Evolutionary conservation across 441 rosid genomes (phyloP).

Genomic region (Aquilaria agallochum): DNA sequence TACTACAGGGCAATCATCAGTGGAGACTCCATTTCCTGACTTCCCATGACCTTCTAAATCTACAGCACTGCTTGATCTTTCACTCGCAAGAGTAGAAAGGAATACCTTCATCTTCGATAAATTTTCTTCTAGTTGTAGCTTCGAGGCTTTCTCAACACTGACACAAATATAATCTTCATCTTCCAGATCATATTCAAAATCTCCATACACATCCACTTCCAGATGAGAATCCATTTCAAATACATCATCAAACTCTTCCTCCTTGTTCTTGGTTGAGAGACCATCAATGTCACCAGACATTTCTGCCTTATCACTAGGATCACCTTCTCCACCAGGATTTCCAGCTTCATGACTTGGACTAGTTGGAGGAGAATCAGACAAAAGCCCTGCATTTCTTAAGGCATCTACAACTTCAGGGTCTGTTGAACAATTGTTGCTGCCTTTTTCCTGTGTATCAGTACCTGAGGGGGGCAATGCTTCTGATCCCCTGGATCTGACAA

Average conservation of each 20-base stretch:
- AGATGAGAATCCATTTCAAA: conserved; percentile 60
- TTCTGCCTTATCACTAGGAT: conserved; percentile 19
- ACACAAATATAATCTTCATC: conserved; percentile 82
- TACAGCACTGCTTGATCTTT: conserved; percentile 26
- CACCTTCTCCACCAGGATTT: conserved; percentile 27
- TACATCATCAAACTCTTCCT: conserved; percentile 57
- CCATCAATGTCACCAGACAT: conserved; percentile 28
- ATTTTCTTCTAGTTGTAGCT: conserved; percentile 44
- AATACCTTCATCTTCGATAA: conserved; percentile 66
- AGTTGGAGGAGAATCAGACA: conserved; percentile 88
- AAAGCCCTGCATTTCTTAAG: conserved; percentile 85
- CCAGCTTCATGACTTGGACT: conserved; percentile 52
- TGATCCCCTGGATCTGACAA: conserved; percentile 29
- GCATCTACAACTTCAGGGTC: conserved; percentile 59
- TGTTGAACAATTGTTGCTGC: conserved; percentile 27
- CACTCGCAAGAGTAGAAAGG: conserved; percentile 55
- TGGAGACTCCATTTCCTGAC: conserved; percentile 24
- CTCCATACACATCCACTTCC: conserved; percentile 80
- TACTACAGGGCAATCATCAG: conserved; percentile 19
- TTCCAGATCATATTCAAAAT: conserved; percentile 82
- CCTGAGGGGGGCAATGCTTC: conserved; percentile 29
- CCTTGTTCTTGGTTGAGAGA: conserved; percentile 27
- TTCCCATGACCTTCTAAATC: conserved; percentile 30
- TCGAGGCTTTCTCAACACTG: conserved; percentile 38
- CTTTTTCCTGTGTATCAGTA: conserved; percentile 30